A percentile compares a stretch with the other conserved stretches of the same genome.
Conservation (phyloP, 2,329 filamentous ascomycete species). For the Hymenoscyphus infarciens region DNA sequence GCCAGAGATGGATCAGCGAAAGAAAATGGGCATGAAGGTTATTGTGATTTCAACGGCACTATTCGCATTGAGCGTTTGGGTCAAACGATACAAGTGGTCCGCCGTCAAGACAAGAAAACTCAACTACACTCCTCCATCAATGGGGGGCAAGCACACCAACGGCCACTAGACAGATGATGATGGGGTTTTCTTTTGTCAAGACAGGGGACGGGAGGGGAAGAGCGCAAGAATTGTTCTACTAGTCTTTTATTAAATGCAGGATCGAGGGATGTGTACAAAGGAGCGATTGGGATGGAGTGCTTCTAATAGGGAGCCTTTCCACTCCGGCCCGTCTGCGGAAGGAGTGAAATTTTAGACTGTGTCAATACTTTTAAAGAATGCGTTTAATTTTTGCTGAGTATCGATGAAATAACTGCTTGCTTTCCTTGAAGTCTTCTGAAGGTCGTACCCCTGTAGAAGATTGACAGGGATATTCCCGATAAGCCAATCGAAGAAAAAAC, state of each 20-base stretch:
- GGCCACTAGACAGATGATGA: slow-evolving; percentile 27
- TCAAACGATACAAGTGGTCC: slow-evolving; percentile 99
- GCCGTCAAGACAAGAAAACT: slow-evolving; percentile 95
- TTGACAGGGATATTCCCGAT: neutral
- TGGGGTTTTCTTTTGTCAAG: slow-evolving; percentile 27
- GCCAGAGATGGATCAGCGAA: slow-evolving; percentile 98
- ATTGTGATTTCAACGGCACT: slow-evolving; percentile 74
- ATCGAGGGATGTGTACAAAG: slow-evolving; percentile 18
- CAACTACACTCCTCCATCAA: slow-evolving; percentile 71
- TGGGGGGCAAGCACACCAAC: slow-evolving; percentile 18
- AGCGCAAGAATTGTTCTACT: slow-evolving; percentile 34
- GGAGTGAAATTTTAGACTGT: slow-evolving; percentile 33
- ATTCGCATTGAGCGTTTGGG: slow-evolving; percentile 87
- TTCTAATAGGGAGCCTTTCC: slow-evolving; percentile 26
- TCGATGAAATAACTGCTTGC: neutral
- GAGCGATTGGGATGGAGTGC: slow-evolving; percentile 16
- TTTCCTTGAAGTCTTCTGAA: neutral
- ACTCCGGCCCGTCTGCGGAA: slow-evolving; percentile 7
- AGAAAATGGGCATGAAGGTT: slow-evolving; percentile 99
- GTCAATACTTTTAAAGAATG: slow-evolving; percentile 29
- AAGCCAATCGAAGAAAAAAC: neutral
- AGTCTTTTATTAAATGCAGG: slow-evolving; percentile 29
- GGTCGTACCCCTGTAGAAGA: neutral
- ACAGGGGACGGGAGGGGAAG: slow-evolving; percentile 17
- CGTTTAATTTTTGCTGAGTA: neutral